These are phyloP conservation scores for Fusarium azukiicola DNA, from an alignment of 2,329 filamentous ascomycete species.

Conservation along the genomic window DNA sequence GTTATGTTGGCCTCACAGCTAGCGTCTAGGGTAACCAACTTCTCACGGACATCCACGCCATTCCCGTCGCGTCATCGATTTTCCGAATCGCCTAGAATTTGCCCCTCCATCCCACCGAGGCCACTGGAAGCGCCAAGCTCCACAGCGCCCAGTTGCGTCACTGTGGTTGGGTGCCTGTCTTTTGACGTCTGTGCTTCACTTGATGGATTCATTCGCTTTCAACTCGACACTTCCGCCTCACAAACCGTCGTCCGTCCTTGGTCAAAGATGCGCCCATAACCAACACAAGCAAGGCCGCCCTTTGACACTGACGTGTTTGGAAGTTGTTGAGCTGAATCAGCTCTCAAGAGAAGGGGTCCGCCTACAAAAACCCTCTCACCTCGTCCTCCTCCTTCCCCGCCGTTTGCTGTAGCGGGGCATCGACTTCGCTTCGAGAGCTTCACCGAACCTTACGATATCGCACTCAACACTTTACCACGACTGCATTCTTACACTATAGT, in stretches of 20 bases:
- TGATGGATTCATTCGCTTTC: conserved; percentile 23
- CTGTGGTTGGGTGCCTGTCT: conserved; percentile 57
- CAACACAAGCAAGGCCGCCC: conserved; percentile 1
- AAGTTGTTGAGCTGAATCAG: conserved; percentile 19
- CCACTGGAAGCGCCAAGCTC: conserved; percentile 37
- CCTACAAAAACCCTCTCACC: background rate
- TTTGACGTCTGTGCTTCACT: conserved; percentile 50
- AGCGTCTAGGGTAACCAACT: conserved; percentile 34
- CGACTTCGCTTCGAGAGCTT: conserved; percentile 39
- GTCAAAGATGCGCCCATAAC: conserved; percentile 21
- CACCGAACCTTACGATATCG: conserved; percentile 44
- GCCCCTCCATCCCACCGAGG: conserved; percentile 36
- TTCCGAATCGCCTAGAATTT: conserved; percentile 44
- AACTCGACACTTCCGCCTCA: conserved; percentile 43
- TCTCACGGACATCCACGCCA: background rate
- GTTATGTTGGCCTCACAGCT: background rate
- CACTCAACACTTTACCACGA: conserved; percentile 13
- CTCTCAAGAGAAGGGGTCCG: background rate
- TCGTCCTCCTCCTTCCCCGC: conserved; percentile 23
- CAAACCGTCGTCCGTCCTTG: background rate
- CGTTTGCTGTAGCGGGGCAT: conserved; percentile 48
- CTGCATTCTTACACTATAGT: background rate
- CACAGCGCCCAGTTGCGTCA: conserved; percentile 56
- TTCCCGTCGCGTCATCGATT: conserved; percentile 48
- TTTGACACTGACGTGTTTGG: conserved; percentile 18